Evolutionary conservation across 1,284 basidiomycete genomes (phyloP), one percentile per base, ranked within the genome.

Genomic region (Cystobasidium sp.): DNA sequence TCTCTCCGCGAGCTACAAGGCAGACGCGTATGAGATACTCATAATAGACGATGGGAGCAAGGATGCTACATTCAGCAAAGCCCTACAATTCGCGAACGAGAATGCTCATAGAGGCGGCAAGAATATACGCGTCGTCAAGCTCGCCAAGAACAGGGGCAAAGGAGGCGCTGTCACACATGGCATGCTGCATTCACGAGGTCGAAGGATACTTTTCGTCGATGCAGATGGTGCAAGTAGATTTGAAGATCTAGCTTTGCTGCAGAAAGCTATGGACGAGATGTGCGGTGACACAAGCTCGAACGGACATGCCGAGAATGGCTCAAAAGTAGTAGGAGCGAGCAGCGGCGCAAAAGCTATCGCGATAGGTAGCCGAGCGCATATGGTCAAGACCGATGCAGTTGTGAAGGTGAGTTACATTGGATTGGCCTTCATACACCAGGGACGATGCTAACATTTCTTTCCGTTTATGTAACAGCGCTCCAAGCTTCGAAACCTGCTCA

Each of bases 141-240:
- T 97, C 63, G 88, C 88, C 80, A 84, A 86, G 79, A 97, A 97
- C 80, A 83, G 91, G 12, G 94, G 94, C 0, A 97, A 97, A 81
- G 94, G 94, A 31, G 94, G 92, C 0, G 92, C 94, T 0, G 94
- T 97, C 22, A 86, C 90, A 52, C 77, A 83, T 82, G 83, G 93
- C 55, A 91, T 94, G 87, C 81, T 95, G 75, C 89, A 91, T 80
- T 86, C 88, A 6, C 86, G 92, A 4, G 94, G 94, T 6, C 82
- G 85, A 75, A 84, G 91, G n/a, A 84, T 97, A 62, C 84, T 97
- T 61, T 94, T 97, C 87, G 94, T 90, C 46, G 94, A 97, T 80
- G 94, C 94, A 6, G 94, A 97, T 79, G 94, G 92, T 1, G 94
- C 94, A 24, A 94, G 92, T 75, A 86, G 88, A 49, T 95, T 97